Evolutionary conservation across 208 protist species (phyloP).

Genomic region (Crithidia acanthocephali): DNA sequence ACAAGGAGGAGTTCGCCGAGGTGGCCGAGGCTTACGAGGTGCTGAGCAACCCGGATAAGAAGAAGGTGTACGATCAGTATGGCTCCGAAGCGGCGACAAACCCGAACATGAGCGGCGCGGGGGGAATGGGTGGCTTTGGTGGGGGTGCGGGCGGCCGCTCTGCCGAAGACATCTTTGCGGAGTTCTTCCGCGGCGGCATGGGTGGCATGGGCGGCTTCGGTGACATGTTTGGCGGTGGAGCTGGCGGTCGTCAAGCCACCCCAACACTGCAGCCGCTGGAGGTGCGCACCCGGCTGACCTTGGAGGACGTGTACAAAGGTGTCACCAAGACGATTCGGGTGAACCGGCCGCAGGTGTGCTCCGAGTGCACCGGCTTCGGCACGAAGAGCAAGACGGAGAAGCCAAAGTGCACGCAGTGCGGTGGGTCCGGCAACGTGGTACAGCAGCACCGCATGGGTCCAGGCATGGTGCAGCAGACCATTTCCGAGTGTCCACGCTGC

Average conservation of each 20-base stretch:
- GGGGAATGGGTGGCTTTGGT: slow-evolving; percentile 63
- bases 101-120: slow-evolving; percentile 56
- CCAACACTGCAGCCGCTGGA: slow-evolving; percentile 80
- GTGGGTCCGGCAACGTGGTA: slow-evolving; percentile 93
- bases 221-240: slow-evolving; percentile 70
- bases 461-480: slow-evolving; percentile 97
- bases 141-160: slow-evolving; percentile 54
- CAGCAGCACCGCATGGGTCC: slow-evolving; percentile 95
- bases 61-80: slow-evolving; percentile 97
- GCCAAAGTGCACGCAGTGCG: slow-evolving; percentile 92
- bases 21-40: slow-evolving; percentile 97
- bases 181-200: slow-evolving; percentile 88
- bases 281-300: slow-evolving; percentile 73
- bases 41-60: slow-evolving; percentile 96
- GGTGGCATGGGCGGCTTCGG: slow-evolving; percentile 87
- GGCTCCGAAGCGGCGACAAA: slow-evolving; percentile 85
- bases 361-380: slow-evolving; percentile 84
- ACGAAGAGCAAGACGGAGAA: slow-evolving; percentile 91
- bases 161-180: slow-evolving; percentile 92
- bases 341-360: slow-evolving; percentile 86
- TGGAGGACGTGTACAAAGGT: slow-evolving; percentile 90
- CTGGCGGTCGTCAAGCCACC: slow-evolving; percentile 36
- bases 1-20: slow-evolving; percentile 93
- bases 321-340: slow-evolving; percentile 79
- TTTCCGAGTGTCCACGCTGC: slow-evolving; percentile 93